phyloP scores from a whole-genome alignment of 495 filamentous ascomycete genomes.

The Jackrogersella multiformis region DNA sequence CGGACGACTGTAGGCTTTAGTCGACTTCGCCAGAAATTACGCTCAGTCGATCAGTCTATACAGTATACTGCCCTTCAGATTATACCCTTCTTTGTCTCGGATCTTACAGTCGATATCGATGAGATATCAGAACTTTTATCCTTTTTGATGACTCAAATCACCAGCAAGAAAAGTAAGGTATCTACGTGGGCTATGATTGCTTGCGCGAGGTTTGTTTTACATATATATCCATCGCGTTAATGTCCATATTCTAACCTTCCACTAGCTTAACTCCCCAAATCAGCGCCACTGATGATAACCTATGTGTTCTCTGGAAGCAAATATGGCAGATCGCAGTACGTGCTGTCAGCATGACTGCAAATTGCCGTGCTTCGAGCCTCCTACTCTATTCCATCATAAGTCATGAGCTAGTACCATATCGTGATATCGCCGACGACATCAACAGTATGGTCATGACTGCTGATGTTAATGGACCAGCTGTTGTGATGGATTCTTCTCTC shows the following conservation, averaged over 20 bases:
- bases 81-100: constrained; percentile 73
- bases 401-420: constrained; percentile 68
- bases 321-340: constrained; percentile 79
- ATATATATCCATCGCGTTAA: neutral
- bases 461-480: constrained; percentile 81
- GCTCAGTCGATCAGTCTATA: constrained; percentile 60
- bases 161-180: constrained; percentile 49
- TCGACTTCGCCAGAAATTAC: constrained; percentile 69
- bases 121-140: constrained; percentile 52
- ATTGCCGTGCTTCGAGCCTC: constrained; percentile 82
- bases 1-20: constrained; percentile 66
- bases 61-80: constrained; percentile 78
- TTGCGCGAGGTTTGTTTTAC: constrained; percentile 62
- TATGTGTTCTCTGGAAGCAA: constrained; percentile 67
- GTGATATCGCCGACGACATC: constrained; percentile 67
- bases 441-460: constrained; percentile 75
- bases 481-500: constrained; percentile 82
- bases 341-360: constrained; percentile 71
- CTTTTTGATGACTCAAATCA: constrained; percentile 48
- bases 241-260: constrained; percentile 34
- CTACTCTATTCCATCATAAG: constrained; percentile 74
- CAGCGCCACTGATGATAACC: constrained; percentile 34
- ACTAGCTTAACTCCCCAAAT: constrained; percentile 40
- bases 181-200: constrained; percentile 68
- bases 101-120: constrained; percentile 45